Base-by-base conservation (phyloP, 2,329 filamentous ascomycete species). In the Ophiostoma australiae region DNA sequence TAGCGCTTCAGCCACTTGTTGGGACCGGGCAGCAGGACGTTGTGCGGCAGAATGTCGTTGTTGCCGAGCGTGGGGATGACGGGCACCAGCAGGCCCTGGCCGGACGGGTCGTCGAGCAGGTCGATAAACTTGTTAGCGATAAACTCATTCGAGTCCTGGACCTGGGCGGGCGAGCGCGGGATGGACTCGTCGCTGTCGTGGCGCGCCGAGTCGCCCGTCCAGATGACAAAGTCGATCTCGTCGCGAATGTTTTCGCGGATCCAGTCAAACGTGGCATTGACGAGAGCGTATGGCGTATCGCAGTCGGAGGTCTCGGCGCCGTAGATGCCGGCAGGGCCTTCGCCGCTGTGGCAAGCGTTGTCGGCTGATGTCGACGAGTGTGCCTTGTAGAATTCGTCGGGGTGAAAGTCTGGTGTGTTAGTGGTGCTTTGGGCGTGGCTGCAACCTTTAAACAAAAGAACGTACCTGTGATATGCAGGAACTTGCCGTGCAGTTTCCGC, bases 31-130 rank as follows among this genome's bases (percentile, higher is more conserved):
- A 88, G 83, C 78, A 99, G 89, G 77, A 98, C 96, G 77, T 99
- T 99, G 81, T 99, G 95, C 1, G 95, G 95, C 72, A 97, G 87
- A 72, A 99, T 94, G 77, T 99, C 95, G 80, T 99, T 99, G 82
- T 99, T 99, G 73, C 95, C 95, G 75, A 97, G 90, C 0, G 90
- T 97, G 0, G 95, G 94, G 27, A 99, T 85, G 39, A 98, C 87
- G 4, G 95, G 94, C 4, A 98, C 86, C 15, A 84, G 80, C 72
- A 93, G 85, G 71, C 87, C 86, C 70, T 86, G 83, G 83, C 73
- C 81, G 77, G 70, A 83, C 78, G 72, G 83, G 74, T 86, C 82
- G 61, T 85, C 82, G 52, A 97, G 97, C 11, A 91, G 84, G 27
- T 93, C 86, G 67, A 86, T 81, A 79, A 98, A 92, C 79, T 92